Percentiles rank a stretch among this genome's conserved stretches.
phyloP scores from a whole-genome alignment of 345 rosid genomes.

The Combretum micranthum region DNA sequence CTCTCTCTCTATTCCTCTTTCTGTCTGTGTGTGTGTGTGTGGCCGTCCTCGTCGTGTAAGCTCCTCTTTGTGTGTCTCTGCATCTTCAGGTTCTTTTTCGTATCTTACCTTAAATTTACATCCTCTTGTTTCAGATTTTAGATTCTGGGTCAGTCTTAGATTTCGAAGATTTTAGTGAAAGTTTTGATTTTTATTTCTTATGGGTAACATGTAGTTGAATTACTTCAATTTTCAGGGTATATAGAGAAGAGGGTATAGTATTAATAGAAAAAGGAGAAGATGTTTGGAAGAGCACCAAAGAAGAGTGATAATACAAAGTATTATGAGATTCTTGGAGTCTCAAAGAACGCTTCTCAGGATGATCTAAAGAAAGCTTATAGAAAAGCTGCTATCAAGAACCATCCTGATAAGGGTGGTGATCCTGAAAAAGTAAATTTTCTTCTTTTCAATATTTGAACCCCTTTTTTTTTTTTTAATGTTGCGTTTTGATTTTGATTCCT shows the following conservation, averaged over 20 bases:
- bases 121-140: background rate
- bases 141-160: constrained; percentile 2
- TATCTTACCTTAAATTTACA: too few relatives aligned
- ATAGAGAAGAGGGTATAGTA: background rate
- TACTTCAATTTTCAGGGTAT: too few relatives aligned
- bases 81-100: background rate
- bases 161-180: background rate
- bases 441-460: background rate
- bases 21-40: background rate
- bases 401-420: constrained; percentile 54
- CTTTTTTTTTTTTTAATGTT: background rate
- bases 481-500: background rate
- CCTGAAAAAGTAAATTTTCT: constrained; percentile 32
- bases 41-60: background rate
- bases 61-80: background rate
- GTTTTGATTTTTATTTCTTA: background rate
- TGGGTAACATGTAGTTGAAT: background rate
- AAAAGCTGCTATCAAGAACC: constrained; percentile 49
- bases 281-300: constrained; percentile 53
- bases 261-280: constrained; percentile 12
- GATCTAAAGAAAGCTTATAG: constrained; percentile 49
- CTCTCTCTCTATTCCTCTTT: constrained; percentile 9
- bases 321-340: constrained; percentile 41
- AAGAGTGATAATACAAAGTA: constrained; percentile 44
- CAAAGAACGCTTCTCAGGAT: constrained; percentile 38